These are phyloP conservation scores for Pachysandra terminalis DNA, from an alignment of 164 flowering plant genomes.

Conservation along the genomic window DNA sequence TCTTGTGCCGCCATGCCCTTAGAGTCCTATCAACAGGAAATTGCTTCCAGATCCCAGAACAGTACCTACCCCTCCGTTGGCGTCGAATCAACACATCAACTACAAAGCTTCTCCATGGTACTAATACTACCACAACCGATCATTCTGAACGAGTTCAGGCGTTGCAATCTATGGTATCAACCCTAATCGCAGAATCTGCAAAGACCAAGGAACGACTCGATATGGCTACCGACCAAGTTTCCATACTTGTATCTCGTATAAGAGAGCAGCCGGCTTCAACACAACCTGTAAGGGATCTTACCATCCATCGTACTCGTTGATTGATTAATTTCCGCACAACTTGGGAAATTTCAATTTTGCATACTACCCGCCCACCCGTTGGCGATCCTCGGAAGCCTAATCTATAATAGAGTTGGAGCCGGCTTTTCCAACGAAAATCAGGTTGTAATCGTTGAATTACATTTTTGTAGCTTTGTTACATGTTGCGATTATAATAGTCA, in stretches of 20 bases:
- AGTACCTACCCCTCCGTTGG: conserved; percentile 83
- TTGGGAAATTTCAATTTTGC: neutral
- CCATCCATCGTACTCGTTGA: conserved; percentile 9
- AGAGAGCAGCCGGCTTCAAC: conserved; percentile 60
- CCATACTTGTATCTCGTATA: conserved; percentile 61
- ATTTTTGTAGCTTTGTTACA: too few species aligned
- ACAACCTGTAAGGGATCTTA: conserved; percentile 36
- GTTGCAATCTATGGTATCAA: conserved; percentile 73
- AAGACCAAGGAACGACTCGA: conserved; percentile 79
- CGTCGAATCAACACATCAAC: conserved; percentile 46
- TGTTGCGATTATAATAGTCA: too few species aligned
- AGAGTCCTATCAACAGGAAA: conserved; percentile 85
- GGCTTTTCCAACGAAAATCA: too few species aligned
- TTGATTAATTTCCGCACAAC: neutral
- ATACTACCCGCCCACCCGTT: too few species aligned
- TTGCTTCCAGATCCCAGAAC: conserved; percentile 93
- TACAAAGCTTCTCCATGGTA: conserved; percentile 31
- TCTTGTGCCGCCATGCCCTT: conserved; percentile 86
- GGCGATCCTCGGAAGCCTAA: too few species aligned
- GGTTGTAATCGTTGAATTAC: too few species aligned
- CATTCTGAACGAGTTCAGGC: conserved; percentile 64
- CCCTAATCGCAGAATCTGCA: conserved; percentile 65
- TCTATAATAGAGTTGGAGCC: too few species aligned
- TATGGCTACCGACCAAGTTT: conserved; percentile 64
- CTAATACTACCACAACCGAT: conserved; percentile 35